A percentile compares a stretch with the other conserved stretches of the same genome.
Conservation (phyloP, 371 early-diverging fungal genomes). For the Rhizopus stolonifer region DNA sequence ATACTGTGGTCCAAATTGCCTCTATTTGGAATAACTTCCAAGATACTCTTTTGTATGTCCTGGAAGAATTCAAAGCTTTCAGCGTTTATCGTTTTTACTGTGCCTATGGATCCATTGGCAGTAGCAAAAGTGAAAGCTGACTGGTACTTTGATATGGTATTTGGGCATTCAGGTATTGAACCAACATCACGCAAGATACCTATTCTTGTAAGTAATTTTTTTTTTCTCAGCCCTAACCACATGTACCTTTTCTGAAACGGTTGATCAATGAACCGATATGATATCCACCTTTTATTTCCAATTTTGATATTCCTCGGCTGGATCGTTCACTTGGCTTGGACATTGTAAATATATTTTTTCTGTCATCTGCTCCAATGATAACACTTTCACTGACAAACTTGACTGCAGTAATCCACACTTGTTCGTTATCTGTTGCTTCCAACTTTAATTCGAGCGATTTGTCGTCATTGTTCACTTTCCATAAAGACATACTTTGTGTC, state of each 20-base stretch:
- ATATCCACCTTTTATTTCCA: constrained; percentile 67
- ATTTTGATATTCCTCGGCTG: constrained; percentile 25
- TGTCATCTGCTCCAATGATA: constrained; percentile 64
- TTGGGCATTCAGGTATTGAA: constrained; percentile 49
- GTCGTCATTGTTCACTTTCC: constrained; percentile 33
- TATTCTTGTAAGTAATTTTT: neutral
- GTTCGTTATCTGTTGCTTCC: constrained; percentile 62
- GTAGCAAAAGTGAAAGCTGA: constrained; percentile 71
- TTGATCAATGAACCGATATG: constrained; percentile 86
- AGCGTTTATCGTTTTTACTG: constrained; percentile 63
- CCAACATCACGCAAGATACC: constrained; percentile 25
- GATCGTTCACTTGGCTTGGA: constrained; percentile 35
- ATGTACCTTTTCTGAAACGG: constrained; percentile 50
- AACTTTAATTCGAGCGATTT: constrained; percentile 48
- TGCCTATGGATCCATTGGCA: constrained; percentile 78
- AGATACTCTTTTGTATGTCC: constrained; percentile 66
- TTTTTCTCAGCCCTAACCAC: neutral
- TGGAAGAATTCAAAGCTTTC: constrained; percentile 58
- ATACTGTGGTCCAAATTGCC: constrained; percentile 60
- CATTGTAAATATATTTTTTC: constrained; percentile 62
- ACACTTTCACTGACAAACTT: constrained; percentile 61
- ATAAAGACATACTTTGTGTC: constrained; percentile 74
- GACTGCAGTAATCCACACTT: constrained; percentile 71
- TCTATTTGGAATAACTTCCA: constrained; percentile 49
- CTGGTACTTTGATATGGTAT: constrained; percentile 37